Evolutionary conservation across 495 filamentous ascomycete genomes (phyloP), one percentile per base, ranked within the genome.

Genomic region (Platismatia glauca): DNA sequence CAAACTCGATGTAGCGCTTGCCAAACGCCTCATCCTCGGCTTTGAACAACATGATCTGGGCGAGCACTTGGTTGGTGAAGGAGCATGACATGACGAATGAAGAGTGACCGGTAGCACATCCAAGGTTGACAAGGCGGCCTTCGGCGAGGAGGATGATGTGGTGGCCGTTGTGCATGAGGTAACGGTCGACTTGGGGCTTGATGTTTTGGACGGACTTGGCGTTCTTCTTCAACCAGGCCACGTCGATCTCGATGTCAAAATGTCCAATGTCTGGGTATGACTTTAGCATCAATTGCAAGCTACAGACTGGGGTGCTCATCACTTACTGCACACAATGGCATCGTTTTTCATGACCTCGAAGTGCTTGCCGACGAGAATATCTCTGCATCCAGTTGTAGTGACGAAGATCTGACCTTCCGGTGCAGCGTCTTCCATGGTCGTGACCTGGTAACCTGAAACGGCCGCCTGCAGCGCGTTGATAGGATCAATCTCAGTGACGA

Each of bases 21-120:
- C 88, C 84, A 76, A 97, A 98, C 58, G 77, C 87, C 71, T 81
- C 82, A 71, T 98, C 93, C 74, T 87, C 82, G 69, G 86, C 86
- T 86, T 97, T 97, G 88, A 79, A 98, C 66, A 98, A 82, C 81
- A 96, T 89, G 78, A 98, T 98, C 81, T 98, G 94, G 34, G 94
- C 94, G 73, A 98, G 90, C 67, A 97, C 94, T 84, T 98, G 94
- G 86, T 98, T 98, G 82, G 93, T 96, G 88, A 98, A 98, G 65
- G 92, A 97, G 89, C 94, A 98, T 67, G 90, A 95, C 94, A 98
- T 97, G 84, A 98, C 94, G 81, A 98, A 98, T 56, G 93, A 97
- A 70, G 92, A 96, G 88, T 98, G 94, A 65, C 94, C 94, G 64
- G 94, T 98, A 72, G 94, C 94, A 79, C 94, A 98, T 76, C 94